These are phyloP conservation scores for Candida silvicultrix DNA, from an alignment of 805 yeast genomes.

Conservation along the genomic window DNA sequence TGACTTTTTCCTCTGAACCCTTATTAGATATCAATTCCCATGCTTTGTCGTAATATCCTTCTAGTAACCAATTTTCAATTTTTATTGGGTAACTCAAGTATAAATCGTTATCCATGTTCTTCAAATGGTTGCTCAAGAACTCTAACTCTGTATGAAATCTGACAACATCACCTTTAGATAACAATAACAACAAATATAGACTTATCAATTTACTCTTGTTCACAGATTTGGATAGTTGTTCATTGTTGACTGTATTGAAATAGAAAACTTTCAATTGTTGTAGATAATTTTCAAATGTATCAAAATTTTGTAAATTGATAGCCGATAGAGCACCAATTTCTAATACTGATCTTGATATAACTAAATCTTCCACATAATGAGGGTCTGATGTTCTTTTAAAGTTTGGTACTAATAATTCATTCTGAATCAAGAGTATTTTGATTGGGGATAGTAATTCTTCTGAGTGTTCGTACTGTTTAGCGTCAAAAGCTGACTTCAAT, in stretches of 20 bases:
- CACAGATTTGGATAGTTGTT: constrained; percentile 35
- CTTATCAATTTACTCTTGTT: constrained; percentile 72
- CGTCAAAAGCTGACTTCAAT: constrained; percentile 57
- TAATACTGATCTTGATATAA: constrained; percentile 72
- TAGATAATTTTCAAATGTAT: constrained; percentile 63
- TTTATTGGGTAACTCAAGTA: constrained; percentile 79
- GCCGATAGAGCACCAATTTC: constrained; percentile 86
- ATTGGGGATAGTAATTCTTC: constrained; percentile 59
- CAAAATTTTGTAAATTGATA: constrained; percentile 55
- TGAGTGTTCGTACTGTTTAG: constrained; percentile 57
- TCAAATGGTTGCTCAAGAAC: constrained; percentile 42
- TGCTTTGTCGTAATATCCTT: constrained; percentile 91
- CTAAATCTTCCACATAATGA: constrained; percentile 52
- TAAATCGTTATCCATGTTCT: constrained; percentile 54
- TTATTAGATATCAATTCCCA: constrained; percentile 59
- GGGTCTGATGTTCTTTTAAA: constrained; percentile 30
- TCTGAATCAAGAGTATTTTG: constrained; percentile 73
- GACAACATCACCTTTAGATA: constrained; percentile 80
- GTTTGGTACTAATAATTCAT: constrained; percentile 69
- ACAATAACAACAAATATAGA: constrained; percentile 65
- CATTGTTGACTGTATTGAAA: constrained; percentile 27
- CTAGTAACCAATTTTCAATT: constrained; percentile 91
- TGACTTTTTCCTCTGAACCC: constrained; percentile 22
- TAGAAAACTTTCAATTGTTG: constrained; percentile 79
- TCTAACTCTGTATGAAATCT: constrained; percentile 90